These are phyloP conservation scores for Penicillium nucicola DNA, from an alignment of 495 filamentous ascomycete species.

Conservation along the genomic window DNA sequence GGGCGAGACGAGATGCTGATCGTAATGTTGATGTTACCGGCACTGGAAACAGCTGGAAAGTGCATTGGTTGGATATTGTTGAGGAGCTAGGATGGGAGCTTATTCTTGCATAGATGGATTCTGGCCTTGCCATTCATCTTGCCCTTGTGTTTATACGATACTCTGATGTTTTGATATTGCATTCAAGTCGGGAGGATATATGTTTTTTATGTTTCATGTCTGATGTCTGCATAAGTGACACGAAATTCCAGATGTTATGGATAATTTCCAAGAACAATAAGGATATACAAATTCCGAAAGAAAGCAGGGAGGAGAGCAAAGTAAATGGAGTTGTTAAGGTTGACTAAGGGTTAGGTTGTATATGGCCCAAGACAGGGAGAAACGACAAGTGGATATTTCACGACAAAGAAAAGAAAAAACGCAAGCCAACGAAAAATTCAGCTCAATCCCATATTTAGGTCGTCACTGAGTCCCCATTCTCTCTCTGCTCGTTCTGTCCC, in stretches of 20 bases:
- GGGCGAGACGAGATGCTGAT: slow-evolving; percentile 25
- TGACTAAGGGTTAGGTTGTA: background rate
- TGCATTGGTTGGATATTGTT: slow-evolving; percentile 42
- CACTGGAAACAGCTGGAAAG: background rate
- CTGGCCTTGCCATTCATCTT: background rate
- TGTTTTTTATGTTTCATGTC: too few species aligned
- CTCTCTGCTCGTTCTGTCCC: slow-evolving; percentile 43
- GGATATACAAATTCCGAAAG: background rate
- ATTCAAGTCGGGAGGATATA: too few species aligned
- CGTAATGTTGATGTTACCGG: background rate
- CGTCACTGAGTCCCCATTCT: slow-evolving; percentile 49
- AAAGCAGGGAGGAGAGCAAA: background rate
- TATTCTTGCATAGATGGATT: slow-evolving; percentile 29
- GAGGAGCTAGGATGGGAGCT: slow-evolving; percentile 42
- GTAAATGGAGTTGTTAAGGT: background rate
- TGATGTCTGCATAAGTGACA: too few species aligned
- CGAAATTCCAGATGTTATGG: background rate
- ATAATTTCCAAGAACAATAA: background rate
- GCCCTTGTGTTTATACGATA: background rate
- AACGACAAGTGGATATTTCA: background rate
- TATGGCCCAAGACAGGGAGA: background rate
- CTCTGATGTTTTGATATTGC: background rate
- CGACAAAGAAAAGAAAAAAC: background rate
- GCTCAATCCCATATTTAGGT: slow-evolving; percentile 53
- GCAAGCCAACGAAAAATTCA: slow-evolving; percentile 19